These are phyloP conservation scores for Chrysanthemum seticuspe DNA, from an alignment of 129 eudicot genomes.

Conservation along the genomic window DNA sequence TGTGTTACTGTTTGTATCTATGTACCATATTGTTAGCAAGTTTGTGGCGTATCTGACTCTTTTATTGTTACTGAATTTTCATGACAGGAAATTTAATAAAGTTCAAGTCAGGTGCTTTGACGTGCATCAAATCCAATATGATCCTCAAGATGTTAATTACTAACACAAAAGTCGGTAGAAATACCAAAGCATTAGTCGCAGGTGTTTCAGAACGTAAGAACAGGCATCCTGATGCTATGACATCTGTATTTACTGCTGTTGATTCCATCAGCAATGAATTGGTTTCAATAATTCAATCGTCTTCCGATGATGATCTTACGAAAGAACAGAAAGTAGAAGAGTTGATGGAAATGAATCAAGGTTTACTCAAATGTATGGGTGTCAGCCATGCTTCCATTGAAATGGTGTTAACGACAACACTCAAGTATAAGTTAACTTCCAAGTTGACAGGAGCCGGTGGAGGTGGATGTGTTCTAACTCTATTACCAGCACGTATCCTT, in stretches of 20 bases:
- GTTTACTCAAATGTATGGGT: conserved; percentile 96
- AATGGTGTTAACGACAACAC: conserved; percentile 64
- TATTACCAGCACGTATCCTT: conserved; percentile 90
- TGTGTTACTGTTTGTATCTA: background rate
- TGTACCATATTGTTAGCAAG: conserved; percentile 13
- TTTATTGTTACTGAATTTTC: background rate
- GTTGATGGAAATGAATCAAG: conserved; percentile 97
- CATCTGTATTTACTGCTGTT: conserved; percentile 79
- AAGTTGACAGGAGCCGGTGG: conserved; percentile 99
- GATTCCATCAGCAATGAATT: conserved; percentile 88
- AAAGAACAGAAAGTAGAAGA: conserved; percentile 81
- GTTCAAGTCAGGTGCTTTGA: conserved; percentile 81
- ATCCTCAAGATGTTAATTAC: conserved; percentile 90
- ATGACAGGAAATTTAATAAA: conserved; percentile 83
- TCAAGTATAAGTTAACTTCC: conserved; percentile 71
- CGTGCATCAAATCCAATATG: conserved; percentile 80
- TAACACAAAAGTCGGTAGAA: conserved; percentile 94
- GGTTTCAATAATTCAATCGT: conserved; percentile 66
- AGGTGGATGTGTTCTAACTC: conserved; percentile 96
- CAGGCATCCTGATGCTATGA: conserved; percentile 85
- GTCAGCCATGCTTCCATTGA: conserved; percentile 96
- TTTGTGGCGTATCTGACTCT: background rate
- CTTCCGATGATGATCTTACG: conserved; percentile 55
- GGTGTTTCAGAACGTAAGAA: conserved; percentile 79
- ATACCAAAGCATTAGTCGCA: conserved; percentile 91